Percentiles rank a stretch among this genome's conserved stretches.
Conservation (phyloP, 805 yeast genomes). For the Teunomyces barrocoloradensis region DNA sequence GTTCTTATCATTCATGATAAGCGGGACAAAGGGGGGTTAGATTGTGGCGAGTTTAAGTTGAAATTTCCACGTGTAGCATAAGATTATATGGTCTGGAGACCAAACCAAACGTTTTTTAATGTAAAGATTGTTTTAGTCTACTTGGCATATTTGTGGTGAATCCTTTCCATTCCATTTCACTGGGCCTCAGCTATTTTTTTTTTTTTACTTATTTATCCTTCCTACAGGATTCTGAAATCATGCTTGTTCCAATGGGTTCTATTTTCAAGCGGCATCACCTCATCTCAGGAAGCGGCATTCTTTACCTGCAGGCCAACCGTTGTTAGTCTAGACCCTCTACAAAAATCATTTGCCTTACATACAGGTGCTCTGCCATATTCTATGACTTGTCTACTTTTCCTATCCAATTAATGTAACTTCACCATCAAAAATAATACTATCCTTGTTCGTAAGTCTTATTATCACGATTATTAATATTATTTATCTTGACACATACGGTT, state of each 20-base stretch:
- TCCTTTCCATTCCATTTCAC: not conserved
- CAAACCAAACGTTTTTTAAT: too few species aligned
- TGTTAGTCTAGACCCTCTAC: conserved; percentile 2
- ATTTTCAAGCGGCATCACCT: not conserved
- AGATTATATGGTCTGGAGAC: too few species aligned
- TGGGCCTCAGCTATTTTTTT: not conserved
- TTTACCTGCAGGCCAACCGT: not conserved
- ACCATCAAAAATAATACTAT: too few species aligned
- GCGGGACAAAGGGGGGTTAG: not conserved
- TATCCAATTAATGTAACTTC: too few species aligned
- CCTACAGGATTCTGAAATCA: not conserved
- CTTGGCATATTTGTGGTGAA: too few species aligned
- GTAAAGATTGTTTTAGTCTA: too few species aligned
- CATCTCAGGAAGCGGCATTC: not conserved
- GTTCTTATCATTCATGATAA: conserved; percentile 1
- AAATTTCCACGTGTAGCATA: not conserved
- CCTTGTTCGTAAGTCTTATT: too few species aligned
- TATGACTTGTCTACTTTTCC: too few species aligned
- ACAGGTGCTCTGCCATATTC: too few species aligned
- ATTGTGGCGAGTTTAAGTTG: not conserved
- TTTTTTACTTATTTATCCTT: not conserved
- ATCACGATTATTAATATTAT: too few species aligned
- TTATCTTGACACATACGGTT: too few species aligned
- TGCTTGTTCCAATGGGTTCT: not conserved
- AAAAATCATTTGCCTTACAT: too few species aligned